Conservation (phyloP, 305 asterid genomes). For the Solanum aculeatissimum region DNA sequence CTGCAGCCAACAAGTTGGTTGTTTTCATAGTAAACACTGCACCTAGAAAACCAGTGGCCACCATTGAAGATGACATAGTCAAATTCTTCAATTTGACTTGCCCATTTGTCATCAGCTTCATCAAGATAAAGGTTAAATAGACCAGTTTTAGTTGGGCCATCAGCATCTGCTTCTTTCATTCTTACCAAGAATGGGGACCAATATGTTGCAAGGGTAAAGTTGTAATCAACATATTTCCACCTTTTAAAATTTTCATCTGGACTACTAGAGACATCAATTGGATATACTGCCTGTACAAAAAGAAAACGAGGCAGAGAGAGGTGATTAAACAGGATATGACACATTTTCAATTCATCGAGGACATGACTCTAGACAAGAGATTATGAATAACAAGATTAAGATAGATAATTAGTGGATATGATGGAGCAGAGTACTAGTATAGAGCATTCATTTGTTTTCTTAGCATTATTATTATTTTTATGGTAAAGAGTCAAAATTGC, state of each 20-base stretch:
- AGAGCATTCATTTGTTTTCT: not conserved
- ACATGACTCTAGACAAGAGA: too few species aligned
- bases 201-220: slow-evolving; percentile 5
- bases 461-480: not conserved
- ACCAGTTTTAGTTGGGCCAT: slow-evolving; percentile 1
- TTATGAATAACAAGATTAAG: not conserved
- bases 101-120: slow-evolving; percentile 10
- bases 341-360: not conserved
- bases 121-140: slow-evolving; percentile 15
- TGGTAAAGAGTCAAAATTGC: too few species aligned
- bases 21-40: slow-evolving; percentile 7
- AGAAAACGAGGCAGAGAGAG: not conserved
- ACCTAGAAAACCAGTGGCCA: slow-evolving; percentile 17
- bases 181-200: slow-evolving; percentile 13
- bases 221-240: slow-evolving; percentile 8
- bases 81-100: slow-evolving; percentile 1
- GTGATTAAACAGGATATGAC: not conserved
- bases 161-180: not conserved
- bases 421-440: not conserved
- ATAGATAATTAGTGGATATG: not conserved
- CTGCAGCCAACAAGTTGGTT: slow-evolving; percentile 4
- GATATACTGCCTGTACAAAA: slow-evolving; percentile 6
- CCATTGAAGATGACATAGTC: slow-evolving; percentile 14
- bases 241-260: slow-evolving; percentile 6
- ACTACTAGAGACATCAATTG: slow-evolving; percentile 6